Evolutionary conservation across 805 yeast species (phyloP).

Genomic region (Saturnispora dispora): DNA sequence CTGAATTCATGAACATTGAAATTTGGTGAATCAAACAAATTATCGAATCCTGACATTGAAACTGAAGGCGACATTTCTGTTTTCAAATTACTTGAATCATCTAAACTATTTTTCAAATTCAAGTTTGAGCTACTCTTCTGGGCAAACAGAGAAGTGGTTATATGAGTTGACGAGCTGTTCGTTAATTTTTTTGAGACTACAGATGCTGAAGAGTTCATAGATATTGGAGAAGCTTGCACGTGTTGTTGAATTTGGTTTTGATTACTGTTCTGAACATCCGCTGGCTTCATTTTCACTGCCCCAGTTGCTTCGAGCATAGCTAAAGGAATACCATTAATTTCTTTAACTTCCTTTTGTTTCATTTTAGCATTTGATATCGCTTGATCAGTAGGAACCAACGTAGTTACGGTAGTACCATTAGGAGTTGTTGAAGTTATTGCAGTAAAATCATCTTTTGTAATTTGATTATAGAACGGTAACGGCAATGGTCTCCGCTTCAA

Average conservation of each 20-base stretch:
- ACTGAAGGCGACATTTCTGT: background rate
- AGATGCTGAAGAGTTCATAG: background rate
- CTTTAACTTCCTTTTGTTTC: conserved; percentile 40
- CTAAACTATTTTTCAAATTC: background rate
- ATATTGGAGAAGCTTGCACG: background rate
- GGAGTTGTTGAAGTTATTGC: conserved; percentile 83
- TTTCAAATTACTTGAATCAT: background rate
- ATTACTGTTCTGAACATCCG: background rate
- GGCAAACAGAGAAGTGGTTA: conserved; percentile 11
- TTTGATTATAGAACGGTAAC: conserved; percentile 83
- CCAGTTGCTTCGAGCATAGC: conserved; percentile 74
- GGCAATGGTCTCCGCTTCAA: conserved; percentile 44
- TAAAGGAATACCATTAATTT: conserved; percentile 32
- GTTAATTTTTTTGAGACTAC: conserved; percentile 4
- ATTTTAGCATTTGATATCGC: conserved; percentile 58
- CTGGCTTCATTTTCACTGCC: conserved; percentile 31
- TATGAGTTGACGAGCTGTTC: background rate
- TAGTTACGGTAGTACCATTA: conserved; percentile 85
- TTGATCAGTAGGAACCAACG: conserved; percentile 76
- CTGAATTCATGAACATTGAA: background rate
- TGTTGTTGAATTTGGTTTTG: background rate
- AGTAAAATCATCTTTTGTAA: conserved; percentile 79
- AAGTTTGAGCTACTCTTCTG: background rate
- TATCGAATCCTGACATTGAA: conserved; percentile 8
- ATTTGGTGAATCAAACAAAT: conserved; percentile 10